phyloP scores from a whole-genome alignment of 768 basidiomycete genomes.

The Agaricus sinodeliciosus region DNA sequence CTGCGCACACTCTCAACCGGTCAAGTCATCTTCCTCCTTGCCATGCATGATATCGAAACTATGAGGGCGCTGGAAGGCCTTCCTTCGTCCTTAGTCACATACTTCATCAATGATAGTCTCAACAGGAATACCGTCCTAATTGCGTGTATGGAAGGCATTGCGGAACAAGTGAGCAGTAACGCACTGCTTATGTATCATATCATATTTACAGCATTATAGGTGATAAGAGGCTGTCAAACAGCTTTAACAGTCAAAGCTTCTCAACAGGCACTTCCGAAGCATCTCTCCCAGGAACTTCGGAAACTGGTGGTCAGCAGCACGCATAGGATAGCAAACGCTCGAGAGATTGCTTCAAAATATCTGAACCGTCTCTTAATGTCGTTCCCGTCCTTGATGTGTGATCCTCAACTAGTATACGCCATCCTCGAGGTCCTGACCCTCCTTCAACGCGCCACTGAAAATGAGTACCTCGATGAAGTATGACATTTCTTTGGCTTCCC shows the following conservation, averaged over 20 bases:
- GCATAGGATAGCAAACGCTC: constrained; percentile 74
- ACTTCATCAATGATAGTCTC: constrained; percentile 83
- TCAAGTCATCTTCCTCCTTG: constrained; percentile 79
- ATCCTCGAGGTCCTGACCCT: constrained; percentile 90
- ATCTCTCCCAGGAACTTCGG: constrained; percentile 67
- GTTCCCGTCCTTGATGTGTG: constrained; percentile 94
- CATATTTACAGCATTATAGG: constrained; percentile 33
- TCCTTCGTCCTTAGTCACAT: constrained; percentile 76
- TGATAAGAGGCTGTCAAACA: constrained; percentile 68
- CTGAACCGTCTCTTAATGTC: constrained; percentile 81
- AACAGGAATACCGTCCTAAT: constrained; percentile 65
- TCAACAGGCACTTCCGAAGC: constrained; percentile 68
- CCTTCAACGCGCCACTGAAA: constrained; percentile 81
- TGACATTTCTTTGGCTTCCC: constrained; percentile 12
- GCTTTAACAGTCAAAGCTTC: constrained; percentile 71
- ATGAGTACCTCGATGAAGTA: constrained; percentile 89
- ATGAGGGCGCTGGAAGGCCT: constrained; percentile 77
- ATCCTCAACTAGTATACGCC: constrained; percentile 78
- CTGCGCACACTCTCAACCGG: constrained; percentile 71
- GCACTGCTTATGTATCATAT: background rate
- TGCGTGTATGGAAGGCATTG: constrained; percentile 78
- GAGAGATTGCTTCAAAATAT: constrained; percentile 78
- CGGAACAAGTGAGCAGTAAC: constrained; percentile 58
- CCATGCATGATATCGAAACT: constrained; percentile 83
- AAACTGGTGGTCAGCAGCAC: constrained; percentile 73